Evolutionary conservation across 2,329 filamentous ascomycete genomes (phyloP), one percentile per base, ranked within the genome.

Genomic region (Phoma herbarum): DNA sequence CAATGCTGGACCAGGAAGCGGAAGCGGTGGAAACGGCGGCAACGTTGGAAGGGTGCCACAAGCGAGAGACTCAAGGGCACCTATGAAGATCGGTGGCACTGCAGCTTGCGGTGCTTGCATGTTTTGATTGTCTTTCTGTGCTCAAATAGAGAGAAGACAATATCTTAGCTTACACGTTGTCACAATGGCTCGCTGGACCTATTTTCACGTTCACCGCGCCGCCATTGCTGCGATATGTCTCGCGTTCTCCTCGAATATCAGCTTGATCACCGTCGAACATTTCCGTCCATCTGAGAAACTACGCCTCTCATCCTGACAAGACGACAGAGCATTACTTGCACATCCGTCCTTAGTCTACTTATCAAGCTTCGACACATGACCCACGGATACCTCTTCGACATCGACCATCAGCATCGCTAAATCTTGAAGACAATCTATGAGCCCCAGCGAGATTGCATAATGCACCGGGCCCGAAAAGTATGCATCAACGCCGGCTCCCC

Each of bases 81-180:
- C 74, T 31, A 59, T 76, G 49, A 62, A 56, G 59, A 67, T 75
- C 57, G 67, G 63, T 3, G 70, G 60, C 8, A 65, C 65, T 23
- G 67, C 69, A 14, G 50, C 35, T 1, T 75, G 74, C 65, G 70
- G 73, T 39, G 72, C 71, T 52, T 75, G 73, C 62, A 65, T 71
- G 67, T 64, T 45, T 31, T 59, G 33, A 42, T 26, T 2, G 11
- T 28, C n/a, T 44, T 9, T 35, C 5, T 14, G 9, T 28, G 29
- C 12, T n/a, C 8, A 22, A 22, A 20, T 11, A 43, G 26, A 42
- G n/a, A 16, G 11, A 25, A 26, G 2, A 22, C 23, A 6, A 11
- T 6, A 28, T 25, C 26, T 22, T 22, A n/a, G 12, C 28, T 10
- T 6, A 10, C 22, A 23, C 28, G 29, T 37, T 28, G 31, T 20